phyloP scores from a whole-genome alignment of 139 green algal species.

The Mychonastes homosphaera region DNA sequence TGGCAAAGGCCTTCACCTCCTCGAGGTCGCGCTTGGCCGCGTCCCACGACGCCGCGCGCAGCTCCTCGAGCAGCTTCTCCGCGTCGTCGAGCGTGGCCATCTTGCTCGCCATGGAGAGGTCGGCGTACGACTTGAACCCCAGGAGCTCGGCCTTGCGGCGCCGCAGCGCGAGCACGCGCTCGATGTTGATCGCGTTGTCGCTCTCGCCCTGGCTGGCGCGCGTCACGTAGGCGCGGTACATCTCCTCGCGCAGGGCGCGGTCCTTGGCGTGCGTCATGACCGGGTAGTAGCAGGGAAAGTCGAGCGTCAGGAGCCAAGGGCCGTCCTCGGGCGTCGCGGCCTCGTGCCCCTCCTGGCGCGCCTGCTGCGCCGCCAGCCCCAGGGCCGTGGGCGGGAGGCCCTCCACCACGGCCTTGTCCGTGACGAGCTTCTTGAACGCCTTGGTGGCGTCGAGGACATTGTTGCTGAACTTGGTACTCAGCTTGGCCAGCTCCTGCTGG shows the following conservation, averaged over 20 bases:
- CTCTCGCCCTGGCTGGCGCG: conserved; percentile 57
- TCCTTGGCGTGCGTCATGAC: conserved; percentile 29
- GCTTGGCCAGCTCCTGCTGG: conserved; percentile 82
- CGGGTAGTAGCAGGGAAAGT: conserved; percentile 82
- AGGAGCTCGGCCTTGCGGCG: conserved; percentile 84
- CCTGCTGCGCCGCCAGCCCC: conserved; percentile 39
- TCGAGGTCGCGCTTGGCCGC: conserved; percentile 62
- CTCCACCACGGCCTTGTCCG: conserved; percentile 60
- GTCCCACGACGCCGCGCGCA: conserved; percentile 54
- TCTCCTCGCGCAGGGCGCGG: conserved; percentile 72
- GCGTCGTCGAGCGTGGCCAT: conserved; percentile 72
- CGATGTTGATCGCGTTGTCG: conserved; percentile 88
- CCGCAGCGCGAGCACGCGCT: conserved; percentile 65
- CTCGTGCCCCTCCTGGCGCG: conserved; percentile 48
- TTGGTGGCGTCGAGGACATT: conserved; percentile 50
- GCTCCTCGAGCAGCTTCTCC: conserved; percentile 81
- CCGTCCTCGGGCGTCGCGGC: conserved; percentile 66
- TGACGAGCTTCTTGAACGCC: conserved; percentile 78
- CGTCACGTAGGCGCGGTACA: conserved; percentile 86
- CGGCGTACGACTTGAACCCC: conserved; percentile 72
- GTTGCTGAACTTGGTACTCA: conserved; percentile 86
- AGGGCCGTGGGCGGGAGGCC: conserved; percentile 69
- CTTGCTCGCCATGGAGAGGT: conserved; percentile 77
- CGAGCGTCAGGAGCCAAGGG: conserved; percentile 90
- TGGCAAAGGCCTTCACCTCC: conserved; percentile 43